Evolutionary conservation across 129 eudicot species (phyloP).

Genomic region (Flaveria ramosissima): DNA sequence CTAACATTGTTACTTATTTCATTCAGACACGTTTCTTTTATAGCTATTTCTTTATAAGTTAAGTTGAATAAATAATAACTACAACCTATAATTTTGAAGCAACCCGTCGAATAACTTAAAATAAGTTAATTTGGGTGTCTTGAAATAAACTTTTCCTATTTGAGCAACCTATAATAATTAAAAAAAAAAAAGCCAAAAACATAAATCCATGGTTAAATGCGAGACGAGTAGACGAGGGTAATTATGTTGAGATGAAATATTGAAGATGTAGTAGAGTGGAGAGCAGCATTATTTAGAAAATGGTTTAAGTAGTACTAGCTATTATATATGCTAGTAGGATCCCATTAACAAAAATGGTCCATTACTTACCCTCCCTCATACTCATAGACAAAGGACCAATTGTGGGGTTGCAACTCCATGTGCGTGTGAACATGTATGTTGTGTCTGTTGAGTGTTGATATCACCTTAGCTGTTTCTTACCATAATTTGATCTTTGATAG

Average conservation of each 20-base stretch:
- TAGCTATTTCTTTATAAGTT: too few species aligned
- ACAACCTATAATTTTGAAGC: too few species aligned
- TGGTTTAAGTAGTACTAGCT: neutral
- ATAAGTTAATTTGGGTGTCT: too few species aligned
- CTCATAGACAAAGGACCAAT: constrained; percentile 8
- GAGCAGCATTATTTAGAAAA: neutral
- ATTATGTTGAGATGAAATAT: neutral
- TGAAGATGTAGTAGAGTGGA: neutral
- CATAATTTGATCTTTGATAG: neutral
- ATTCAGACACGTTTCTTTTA: too few species aligned
- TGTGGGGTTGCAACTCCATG: constrained; percentile 7
- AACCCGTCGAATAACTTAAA: too few species aligned
- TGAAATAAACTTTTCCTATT: too few species aligned
- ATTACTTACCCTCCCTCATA: neutral
- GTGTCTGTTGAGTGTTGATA: constrained; percentile 3
- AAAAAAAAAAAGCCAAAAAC: too few species aligned
- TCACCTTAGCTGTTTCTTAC: constrained; percentile 12
- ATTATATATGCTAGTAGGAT: neutral
- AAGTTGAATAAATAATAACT: too few species aligned
- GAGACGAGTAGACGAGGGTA: neutral
- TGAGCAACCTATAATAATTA: too few species aligned
- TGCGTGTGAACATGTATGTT: constrained; percentile 5
- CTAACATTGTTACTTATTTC: too few species aligned
- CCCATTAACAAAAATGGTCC: neutral
- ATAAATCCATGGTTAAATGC: neutral